A percentile compares a stretch with the other conserved stretches of the same genome.
These are phyloP conservation scores for Amaranthus cruentus DNA, from an alignment of 148 eudicot genomes.

Conservation along the genomic window DNA sequence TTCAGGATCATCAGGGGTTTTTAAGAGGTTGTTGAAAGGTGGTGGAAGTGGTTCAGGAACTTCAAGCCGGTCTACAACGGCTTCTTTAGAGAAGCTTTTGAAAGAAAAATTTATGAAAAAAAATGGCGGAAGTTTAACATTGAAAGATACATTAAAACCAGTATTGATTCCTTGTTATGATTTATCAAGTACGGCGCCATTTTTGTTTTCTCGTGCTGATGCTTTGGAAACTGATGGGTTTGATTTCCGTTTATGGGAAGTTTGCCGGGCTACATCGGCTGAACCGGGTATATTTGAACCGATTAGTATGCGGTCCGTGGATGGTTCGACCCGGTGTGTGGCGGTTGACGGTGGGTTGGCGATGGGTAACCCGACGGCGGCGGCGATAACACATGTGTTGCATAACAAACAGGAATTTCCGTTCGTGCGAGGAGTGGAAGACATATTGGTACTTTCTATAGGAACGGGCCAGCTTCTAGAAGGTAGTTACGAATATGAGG, in stretches of 20 bases:
- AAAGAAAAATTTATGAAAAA: slow-evolving; percentile 41
- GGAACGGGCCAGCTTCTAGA: slow-evolving; percentile 79
- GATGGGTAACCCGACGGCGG: slow-evolving; percentile 81
- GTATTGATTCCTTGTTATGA: slow-evolving; percentile 87
- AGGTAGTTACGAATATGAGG: slow-evolving; percentile 52
- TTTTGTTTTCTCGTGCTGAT: slow-evolving; percentile 80
- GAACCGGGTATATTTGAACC: slow-evolving; percentile 66
- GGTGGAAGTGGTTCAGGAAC: slow-evolving; percentile 14
- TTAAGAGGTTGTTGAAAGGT: slow-evolving; percentile 28
- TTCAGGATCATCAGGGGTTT: slow-evolving; percentile 17
- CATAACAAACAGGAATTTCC: slow-evolving; percentile 95
- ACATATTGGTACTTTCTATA: slow-evolving; percentile 72
- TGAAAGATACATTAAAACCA: slow-evolving; percentile 80
- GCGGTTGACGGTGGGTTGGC: slow-evolving; percentile 76
- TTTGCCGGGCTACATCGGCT: slow-evolving; percentile 78
- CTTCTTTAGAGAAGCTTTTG: slow-evolving; percentile 53
- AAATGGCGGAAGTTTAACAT: slow-evolving; percentile 42
- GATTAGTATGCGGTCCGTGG: slow-evolving; percentile 52
- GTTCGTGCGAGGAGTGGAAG: slow-evolving; percentile 87
- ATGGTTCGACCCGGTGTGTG: slow-evolving; percentile 59
- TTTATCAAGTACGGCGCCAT: slow-evolving; percentile 67
- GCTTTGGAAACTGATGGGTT: slow-evolving; percentile 73
- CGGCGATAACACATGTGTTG: slow-evolving; percentile 90
- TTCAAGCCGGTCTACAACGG: slow-evolving; percentile 18
- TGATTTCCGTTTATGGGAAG: slow-evolving; percentile 74